Evolutionary conservation across 495 filamentous ascomycete genomes (phyloP), one percentile per base, ranked within the genome.

Genomic region (Neurospora tetraspora): DNA sequence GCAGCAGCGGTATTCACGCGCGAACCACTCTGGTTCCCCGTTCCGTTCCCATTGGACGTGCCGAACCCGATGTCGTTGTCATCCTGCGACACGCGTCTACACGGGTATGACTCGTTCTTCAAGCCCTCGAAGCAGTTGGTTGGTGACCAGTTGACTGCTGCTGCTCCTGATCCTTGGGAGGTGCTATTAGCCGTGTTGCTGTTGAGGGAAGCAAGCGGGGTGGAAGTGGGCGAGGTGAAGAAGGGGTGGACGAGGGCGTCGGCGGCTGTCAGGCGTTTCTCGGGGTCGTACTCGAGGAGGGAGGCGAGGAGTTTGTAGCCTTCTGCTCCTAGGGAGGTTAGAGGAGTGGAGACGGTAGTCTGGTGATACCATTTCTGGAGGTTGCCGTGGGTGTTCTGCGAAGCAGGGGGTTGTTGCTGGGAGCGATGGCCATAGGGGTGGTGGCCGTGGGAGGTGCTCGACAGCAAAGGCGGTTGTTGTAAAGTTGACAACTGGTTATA

Each of bases 261-360:
- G 69, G 91, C 88, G 1, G 96, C 96, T 1, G 93, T 96, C 39
- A 98, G 84, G 10, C 96, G 89, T 79, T 91, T 93, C 39, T 92
- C 91, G 0, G 96, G 96, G 79, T 99, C 95, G 78, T 97, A 99
- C 71, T 97, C 93, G 14, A 99, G 87, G 59, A 99, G 85, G 5
- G 89, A 89, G 1, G 90, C 85, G 1, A 99, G 85, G 2, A 99
- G 85, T 74, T 93, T 89, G 76, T 94, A 92, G 0, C 96, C 94
- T 59, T 94, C 89, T 6, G 86, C 79, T 8, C 93, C 93, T 1
- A 94, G 90, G 2, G 85, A 87, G 4, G 83, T 75, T 0, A 86
- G 71, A 83, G 76, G 73, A 14, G 68, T 40, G 3, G 74, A 70
- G 11, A 87, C 69, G 79, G 79, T 86, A 61, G 86, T 87, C 74